Evolutionary conservation across 164 flowering plant genomes (phyloP), one percentile per base, ranked within the genome.

Genomic region (Santalum album): DNA sequence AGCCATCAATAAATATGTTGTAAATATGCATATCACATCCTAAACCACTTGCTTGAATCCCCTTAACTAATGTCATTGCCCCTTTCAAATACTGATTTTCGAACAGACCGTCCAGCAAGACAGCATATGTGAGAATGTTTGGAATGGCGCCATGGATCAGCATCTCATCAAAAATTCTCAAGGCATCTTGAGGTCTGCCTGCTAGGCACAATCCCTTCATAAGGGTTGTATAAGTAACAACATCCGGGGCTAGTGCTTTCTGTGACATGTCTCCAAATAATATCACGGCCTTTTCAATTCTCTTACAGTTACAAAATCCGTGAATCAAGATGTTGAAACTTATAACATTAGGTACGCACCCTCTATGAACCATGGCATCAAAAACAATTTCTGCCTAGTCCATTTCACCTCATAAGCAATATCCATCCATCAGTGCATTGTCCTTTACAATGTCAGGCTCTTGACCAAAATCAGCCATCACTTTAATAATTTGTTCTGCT

Each of bases 31-130:
- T 53, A 48, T 54, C 25, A 14, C 48, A 49, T 12, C 26, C 35
- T 1, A 65, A 1, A 14, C 50, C 49, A 10, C 52, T 17, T 2
- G 21, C 9, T 23, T 62, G 64, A 18, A 64, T 46, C 38, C 11
- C 22, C 23, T 52, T 22, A n/a, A 61, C 45, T 12, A 68, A 29
- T 27, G 36, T 6, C 22, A 72, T 32, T n/a, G 76, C 73, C 54
- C 65, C 70, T 6, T 26, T 66, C 19, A 56, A 27, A 7, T 1
- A 39, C 0, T 57, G 24, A 20, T 55, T 49, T 25, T 65, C 59
- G n/a, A 60, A 61, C 7, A 65, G 15, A 1, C 57, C 65, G 38
- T 69, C 60, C 23, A 69, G 24, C 42, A 60, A 14, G 0, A 20
- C 26, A 21, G 7, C 4, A 25, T 24, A 57, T 7, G 55, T 54